Base-by-base conservation (phyloP, 345 rosid species). In the Angophora floribunda region DNA sequence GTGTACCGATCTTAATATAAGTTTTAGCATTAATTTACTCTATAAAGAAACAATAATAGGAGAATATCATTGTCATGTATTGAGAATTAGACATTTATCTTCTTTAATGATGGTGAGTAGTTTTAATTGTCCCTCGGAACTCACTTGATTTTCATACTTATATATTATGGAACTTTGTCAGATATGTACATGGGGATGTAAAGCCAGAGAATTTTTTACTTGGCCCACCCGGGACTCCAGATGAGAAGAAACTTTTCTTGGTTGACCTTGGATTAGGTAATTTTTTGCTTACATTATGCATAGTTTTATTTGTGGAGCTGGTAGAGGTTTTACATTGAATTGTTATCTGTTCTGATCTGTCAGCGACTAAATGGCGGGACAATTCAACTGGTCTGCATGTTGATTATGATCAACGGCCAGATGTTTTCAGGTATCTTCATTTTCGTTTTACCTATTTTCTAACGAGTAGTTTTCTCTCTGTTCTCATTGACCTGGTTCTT, bases 201-300 rank as follows among this genome's bases (percentile, higher is more conserved):
- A 95, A 95, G 95, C 97, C 97, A 28, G 97, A 95, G 91, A 95
- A 95, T 89, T 94, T 95, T 90, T 93, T 95, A 78, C 96, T 95
- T 90, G 97, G 97, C 89, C 91, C 92, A 84, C 92, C 95, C 12
- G 93, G 95, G 85, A 93, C 94, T 53, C 89, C 94, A n/a, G 93
- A 91, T 85, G 95, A 93, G 91, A 95, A 95, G 88, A 95, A 87
- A 86, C 87, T 95, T 85, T 95, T 93, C 87, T 92, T 95, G 84
- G 94, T 94, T 89, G 97, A 95, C 87, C 97, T 95, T 63, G 97
- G 97, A 89, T 92, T 94, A 91, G 97, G 97, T 95, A 92, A 82
- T 52, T 88, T 55, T 44, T 88, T 44, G 47, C 16, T 89, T 44
- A 50, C 51, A 47, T 59, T 32, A 9, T 32, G 85, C 87, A 44